Conservation (phyloP, 1,284 basidiomycete genomes). For the Dichomitus squalens region DNA sequence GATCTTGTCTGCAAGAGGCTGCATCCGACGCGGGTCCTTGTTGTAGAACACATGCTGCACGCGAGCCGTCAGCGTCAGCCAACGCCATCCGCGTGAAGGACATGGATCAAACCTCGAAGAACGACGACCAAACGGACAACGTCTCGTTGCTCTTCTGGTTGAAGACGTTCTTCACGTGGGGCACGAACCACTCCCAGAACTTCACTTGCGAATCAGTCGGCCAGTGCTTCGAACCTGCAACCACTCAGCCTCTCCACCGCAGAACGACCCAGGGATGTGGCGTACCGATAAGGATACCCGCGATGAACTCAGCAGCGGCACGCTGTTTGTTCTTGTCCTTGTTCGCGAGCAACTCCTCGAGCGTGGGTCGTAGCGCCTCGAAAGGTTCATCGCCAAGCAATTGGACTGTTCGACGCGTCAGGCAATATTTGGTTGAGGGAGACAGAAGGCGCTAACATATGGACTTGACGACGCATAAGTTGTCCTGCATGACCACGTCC, state of each 20-base stretch:
- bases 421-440: background rate
- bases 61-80: conserved; percentile 1
- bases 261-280: background rate
- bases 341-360: conserved; percentile 57
- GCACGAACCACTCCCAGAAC: conserved; percentile 85
- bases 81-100: background rate
- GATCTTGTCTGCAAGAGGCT: conserved; percentile 78
- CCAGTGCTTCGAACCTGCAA: conserved; percentile 85
- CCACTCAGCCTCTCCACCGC: background rate
- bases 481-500: conserved; percentile 60
- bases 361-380: conserved; percentile 50
- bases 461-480: conserved; percentile 73
- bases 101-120: conserved; percentile 56
- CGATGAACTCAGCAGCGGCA: conserved; percentile 85
- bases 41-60: conserved; percentile 71
- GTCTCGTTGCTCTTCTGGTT: conserved; percentile 68
- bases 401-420: conserved; percentile 50
- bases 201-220: conserved; percentile 65
- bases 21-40: conserved; percentile 84
- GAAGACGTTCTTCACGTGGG: conserved; percentile 71
- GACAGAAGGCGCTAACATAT: conserved; percentile 53
- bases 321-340: conserved; percentile 84
- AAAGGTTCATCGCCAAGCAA: conserved; percentile 68
- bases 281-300: conserved; percentile 72
- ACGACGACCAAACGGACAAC: conserved; percentile 67